A percentile compares a stretch with the other conserved stretches of the same genome.
phyloP scores from a whole-genome alignment of 805 yeast species.

The Pichia gijzeniarum region DNA sequence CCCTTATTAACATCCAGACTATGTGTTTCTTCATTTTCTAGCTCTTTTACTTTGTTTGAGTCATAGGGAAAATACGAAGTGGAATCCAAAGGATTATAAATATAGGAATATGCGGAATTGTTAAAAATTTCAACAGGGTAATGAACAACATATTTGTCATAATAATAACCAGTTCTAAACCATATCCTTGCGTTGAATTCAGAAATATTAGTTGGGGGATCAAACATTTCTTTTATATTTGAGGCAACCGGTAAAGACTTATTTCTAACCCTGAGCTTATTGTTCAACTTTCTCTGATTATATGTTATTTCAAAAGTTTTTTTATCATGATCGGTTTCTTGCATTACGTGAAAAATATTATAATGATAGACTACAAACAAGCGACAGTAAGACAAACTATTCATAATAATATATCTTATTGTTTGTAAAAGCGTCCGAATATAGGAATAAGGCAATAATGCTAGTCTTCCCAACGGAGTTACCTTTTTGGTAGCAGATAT shows the following conservation, averaged over 20 bases:
- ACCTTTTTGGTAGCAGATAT: constrained; percentile 2
- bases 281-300: constrained; percentile 18
- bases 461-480: constrained; percentile 21
- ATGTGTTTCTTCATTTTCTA: background rate
- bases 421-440: constrained; percentile 21
- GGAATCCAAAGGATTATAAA: constrained; percentile 2
- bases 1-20: background rate
- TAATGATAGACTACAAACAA: constrained; percentile 20
- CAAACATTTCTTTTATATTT: constrained; percentile 18
- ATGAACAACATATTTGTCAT: constrained; percentile 34
- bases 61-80: no score
- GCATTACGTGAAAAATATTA: constrained; percentile 21
- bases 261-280: constrained; percentile 17
- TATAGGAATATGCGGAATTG: constrained; percentile 5
- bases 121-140: constrained; percentile 21
- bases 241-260: constrained; percentile 17
- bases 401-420: constrained; percentile 14
- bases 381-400: constrained; percentile 15
- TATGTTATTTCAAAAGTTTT: constrained; percentile 18
- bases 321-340: constrained; percentile 20
- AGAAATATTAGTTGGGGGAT: constrained; percentile 18
- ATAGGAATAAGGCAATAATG: constrained; percentile 21
- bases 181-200: constrained; percentile 22
- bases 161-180: constrained; percentile 33
- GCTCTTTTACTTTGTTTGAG: background rate